Evolutionary conservation across 306 rosid species (phyloP), one percentile per base, ranked within the genome.

Genomic region (Amphicarpaea edgeworthii): DNA sequence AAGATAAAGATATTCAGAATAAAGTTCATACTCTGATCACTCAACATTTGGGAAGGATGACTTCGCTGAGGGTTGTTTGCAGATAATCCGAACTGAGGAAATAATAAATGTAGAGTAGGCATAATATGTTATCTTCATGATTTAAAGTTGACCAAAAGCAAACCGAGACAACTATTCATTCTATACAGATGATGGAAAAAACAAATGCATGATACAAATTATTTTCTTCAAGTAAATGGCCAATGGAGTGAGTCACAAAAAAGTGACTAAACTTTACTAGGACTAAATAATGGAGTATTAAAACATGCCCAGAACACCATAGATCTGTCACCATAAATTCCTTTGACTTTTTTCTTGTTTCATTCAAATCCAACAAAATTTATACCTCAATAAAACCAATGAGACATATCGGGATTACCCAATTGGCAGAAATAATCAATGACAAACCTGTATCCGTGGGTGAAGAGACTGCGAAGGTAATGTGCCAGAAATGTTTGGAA

Each of bases 21-120:
- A 17, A 38, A 34, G 55, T 78, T 70, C 88, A 15, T 94, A 92
- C 98, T 90, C 81, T 92, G 98, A 83, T 94, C 97, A 21, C 82
- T 80, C 93, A 90, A 77, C 77, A 88, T 88, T 78, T 90, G 98
- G 75, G 96, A 80, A 62, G 97, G 70, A 66, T 91, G 98, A 77
- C 81, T 88, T 55, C 96, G 78, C 87, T 91, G 97, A 70, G 93
- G 86, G 80, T 90, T 94, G 92, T 84, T 91, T 67, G 95, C 96
- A 17, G 98, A 62, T 81, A 86, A 68, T 59, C 88, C 95, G 30
- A 64, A 87, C 96, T 86, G 89, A 24, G 64, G 50, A 78, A 66
- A 72, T 65, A 16, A 45, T 23, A 74, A 78, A 81, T n/a, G 61
- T 41, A 73, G 37, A 82, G 46, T 30, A 77, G 46, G 82, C 49